Base-by-base conservation (phyloP, 495 filamentous ascomycete genomes). In the Neurospora sp. region DNA sequence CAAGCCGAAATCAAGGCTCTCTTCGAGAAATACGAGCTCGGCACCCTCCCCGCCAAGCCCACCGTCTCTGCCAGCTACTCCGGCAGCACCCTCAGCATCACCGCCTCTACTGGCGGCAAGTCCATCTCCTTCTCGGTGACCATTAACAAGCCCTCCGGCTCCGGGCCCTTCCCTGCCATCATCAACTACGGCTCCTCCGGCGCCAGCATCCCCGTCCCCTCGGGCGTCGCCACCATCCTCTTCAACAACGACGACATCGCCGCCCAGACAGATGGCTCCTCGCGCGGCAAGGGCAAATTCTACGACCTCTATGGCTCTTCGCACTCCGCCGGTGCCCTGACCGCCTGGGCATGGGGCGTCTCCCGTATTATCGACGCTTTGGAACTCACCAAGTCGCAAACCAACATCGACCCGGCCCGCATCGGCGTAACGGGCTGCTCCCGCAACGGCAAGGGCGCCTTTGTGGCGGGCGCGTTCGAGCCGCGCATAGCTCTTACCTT, bases 281-380 rank as follows among this genome's bases (percentile, higher is more conserved):
- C 80, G 54, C 82, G 83, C 35, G 86, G 86, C 46, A 76, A 78
- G 42, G 86, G 86, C 37, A 81, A 80, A 37, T 87, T 88, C 82
- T 88, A 83, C 79, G 79, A 82, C 27, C 79, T 88, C 38, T 85
- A 85, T 74, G 85, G 85, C 71, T 82, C 75, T 71, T 77, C 75
- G 4, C 84, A 87, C 79, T 81, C 79, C 0, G 85, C 86, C 27
- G 85, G 85, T 16, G 86, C 86, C 7, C 75, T 84, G 39, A 85
- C 82, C 20, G 86, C 86, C 18, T 88, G 86, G 86, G 85, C 85
- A 1, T 87, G 86, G 86, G 85, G 85, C 44, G 84, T 87, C 3
- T 79, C 80, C 46, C 84, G 86, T 10, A 81, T 87, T 72, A 85
- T 88, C 76, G 86, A 88, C 78, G 85, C 81, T 0, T 82, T 88